Percentiles rank a stretch among this genome's conserved stretches.
phyloP scores from a whole-genome alignment of 495 filamentous ascomycete species.

The Staphylotrichum longicolle region DNA sequence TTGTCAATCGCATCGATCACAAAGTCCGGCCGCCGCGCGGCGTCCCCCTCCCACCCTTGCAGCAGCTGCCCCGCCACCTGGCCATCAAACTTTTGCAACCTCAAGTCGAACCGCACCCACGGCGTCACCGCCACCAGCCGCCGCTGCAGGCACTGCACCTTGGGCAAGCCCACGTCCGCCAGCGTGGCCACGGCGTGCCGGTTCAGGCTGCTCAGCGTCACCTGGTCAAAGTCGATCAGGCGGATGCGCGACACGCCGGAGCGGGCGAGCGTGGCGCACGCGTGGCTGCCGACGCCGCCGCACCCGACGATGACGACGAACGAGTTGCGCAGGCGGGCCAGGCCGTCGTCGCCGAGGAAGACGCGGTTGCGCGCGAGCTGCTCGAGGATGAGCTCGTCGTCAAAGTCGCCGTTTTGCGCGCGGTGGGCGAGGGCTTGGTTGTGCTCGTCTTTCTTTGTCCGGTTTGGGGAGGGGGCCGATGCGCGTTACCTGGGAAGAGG shows the following conservation, averaged over 20 bases:
- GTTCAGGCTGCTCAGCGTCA: constrained; percentile 88
- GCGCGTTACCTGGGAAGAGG: constrained; percentile 63
- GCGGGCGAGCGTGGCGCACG: constrained; percentile 77
- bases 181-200: constrained; percentile 91
- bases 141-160: constrained; percentile 78
- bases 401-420: constrained; percentile 84
- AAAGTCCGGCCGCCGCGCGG: constrained; percentile 69
- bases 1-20: constrained; percentile 98
- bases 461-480: constrained; percentile 58
- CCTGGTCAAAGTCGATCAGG: constrained; percentile 97
- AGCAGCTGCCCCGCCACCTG: constrained; percentile 52
- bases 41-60: constrained; percentile 56
- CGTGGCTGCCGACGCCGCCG: constrained; percentile 93
- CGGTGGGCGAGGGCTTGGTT: constrained; percentile 72
- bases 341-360: constrained; percentile 81
- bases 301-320: constrained; percentile 90
- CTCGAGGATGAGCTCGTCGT: constrained; percentile 92
- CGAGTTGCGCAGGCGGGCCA: constrained; percentile 71
- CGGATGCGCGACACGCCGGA: constrained; percentile 85
- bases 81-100: constrained; percentile 78
- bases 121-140: constrained; percentile 81
- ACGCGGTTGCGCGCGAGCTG: constrained; percentile 93
- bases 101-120: constrained; percentile 86
- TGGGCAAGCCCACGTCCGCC: constrained; percentile 90
- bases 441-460: constrained; percentile 72